These are phyloP conservation scores for Monascus purpureus DNA, from an alignment of 495 filamentous ascomycete species.

Conservation along the genomic window DNA sequence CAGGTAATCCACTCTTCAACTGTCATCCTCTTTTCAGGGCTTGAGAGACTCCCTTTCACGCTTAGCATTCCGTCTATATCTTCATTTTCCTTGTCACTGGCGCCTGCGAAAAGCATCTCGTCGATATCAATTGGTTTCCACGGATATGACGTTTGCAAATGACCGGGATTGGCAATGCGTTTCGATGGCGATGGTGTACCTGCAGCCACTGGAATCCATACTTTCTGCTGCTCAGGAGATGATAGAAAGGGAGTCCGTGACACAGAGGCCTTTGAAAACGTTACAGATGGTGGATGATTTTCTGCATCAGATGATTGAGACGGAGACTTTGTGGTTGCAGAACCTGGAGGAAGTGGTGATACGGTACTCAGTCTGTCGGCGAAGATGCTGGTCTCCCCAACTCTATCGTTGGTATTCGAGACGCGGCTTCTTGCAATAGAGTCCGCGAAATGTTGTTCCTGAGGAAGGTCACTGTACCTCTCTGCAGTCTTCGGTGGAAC, in stretches of 20 bases:
- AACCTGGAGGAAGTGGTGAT: conserved; percentile 19
- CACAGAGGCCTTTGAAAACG: conserved; percentile 36
- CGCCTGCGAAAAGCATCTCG: conserved; percentile 32
- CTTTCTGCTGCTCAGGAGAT: conserved; percentile 24
- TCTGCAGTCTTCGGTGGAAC: conserved; percentile 30
- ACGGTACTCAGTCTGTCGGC: conserved; percentile 9
- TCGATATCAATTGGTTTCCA: conserved; percentile 67
- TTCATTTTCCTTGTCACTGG: conserved; percentile 43
- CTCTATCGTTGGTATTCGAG: conserved; percentile 5
- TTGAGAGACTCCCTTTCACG: conserved; percentile 46
- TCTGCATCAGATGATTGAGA: conserved; percentile 72
- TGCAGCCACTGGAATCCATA: conserved; percentile 32
- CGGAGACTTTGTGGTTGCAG: conserved; percentile 25
- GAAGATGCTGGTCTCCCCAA: conserved; percentile 3
- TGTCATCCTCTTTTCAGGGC: conserved; percentile 73
- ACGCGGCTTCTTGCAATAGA: conserved; percentile 13
- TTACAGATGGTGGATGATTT: conserved; percentile 57
- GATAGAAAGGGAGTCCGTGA: conserved; percentile 19
- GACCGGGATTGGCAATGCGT: conserved; percentile 39
- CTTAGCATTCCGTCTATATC: conserved; percentile 27
- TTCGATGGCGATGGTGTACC: conserved; percentile 59
- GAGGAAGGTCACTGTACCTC: conserved; percentile 30
- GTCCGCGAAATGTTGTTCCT: conserved; percentile 25
- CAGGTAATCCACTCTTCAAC: conserved; percentile 84
- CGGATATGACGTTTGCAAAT: conserved; percentile 42